Percentiles rank a stretch among this genome's conserved stretches.
Conservation (phyloP, 2,329 filamentous ascomycete genomes). For the Cercospora zeae-maydis region DNA sequence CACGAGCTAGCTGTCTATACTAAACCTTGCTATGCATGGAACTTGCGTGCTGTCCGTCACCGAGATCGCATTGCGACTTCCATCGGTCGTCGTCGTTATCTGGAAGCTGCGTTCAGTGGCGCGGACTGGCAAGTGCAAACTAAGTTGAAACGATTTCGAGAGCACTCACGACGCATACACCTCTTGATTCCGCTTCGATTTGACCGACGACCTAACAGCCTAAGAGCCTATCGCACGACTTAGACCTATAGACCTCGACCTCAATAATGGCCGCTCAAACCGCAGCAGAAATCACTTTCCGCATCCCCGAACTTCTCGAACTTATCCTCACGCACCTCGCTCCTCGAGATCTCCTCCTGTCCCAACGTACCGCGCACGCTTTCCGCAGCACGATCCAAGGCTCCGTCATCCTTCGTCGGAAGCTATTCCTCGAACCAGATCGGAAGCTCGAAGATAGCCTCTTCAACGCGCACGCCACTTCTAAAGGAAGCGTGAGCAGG, state of each 20-base stretch:
- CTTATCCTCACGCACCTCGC: constrained; percentile 36
- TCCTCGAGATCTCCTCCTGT: constrained; percentile 34
- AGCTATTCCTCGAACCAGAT: constrained; percentile 37
- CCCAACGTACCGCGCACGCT: constrained; percentile 32
- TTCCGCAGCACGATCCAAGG: constrained; percentile 32
- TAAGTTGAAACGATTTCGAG: not conserved
- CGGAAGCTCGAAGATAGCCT: constrained; percentile 31
- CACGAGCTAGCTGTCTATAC: not conserved
- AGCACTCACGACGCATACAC: not conserved
- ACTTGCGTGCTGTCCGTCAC: not conserved
- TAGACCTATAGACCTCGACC: not conserved
- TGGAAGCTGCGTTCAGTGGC: not conserved
- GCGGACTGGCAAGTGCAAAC: not conserved
- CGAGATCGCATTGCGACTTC: not conserved
- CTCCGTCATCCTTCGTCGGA: constrained; percentile 32
- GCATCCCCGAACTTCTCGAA: constrained; percentile 41
- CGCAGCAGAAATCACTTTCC: constrained; percentile 28
- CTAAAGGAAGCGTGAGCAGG: constrained; percentile 13
- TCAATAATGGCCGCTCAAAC: not conserved
- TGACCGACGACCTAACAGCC: not conserved
- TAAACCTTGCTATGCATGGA: not conserved
- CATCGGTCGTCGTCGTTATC: not conserved
- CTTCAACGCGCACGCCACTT: constrained; percentile 23
- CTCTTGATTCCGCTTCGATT: not conserved
- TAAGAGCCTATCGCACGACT: not conserved